These are phyloP conservation scores for Diplodia sapinea DNA, from an alignment of 2,329 filamentous ascomycete species.

Conservation along the genomic window DNA sequence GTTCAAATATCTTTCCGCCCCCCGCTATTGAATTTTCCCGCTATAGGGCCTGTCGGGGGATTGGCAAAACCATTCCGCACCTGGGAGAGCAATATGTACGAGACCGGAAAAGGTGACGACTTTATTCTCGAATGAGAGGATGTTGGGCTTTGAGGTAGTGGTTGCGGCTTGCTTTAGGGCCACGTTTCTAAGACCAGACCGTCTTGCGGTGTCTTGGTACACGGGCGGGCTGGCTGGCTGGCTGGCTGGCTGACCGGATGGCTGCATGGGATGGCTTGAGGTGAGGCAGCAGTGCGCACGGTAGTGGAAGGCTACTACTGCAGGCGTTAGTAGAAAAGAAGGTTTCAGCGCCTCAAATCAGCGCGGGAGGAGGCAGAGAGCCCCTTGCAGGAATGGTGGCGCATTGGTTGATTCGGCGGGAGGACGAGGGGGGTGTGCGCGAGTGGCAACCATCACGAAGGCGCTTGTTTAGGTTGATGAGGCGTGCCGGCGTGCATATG, in stretches of 20 bases:
- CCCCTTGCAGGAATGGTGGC: conserved; percentile 18
- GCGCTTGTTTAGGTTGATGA: conserved; percentile 2
- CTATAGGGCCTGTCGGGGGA: conserved; percentile 12
- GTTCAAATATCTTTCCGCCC: neutral
- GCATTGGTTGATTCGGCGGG: neutral
- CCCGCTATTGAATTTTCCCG: neutral
- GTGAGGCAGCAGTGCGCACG: conserved; percentile 9
- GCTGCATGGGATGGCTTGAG: neutral
- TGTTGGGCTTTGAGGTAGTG: neutral
- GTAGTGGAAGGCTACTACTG: neutral
- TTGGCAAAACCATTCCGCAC: neutral
- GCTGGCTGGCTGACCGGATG: neutral
- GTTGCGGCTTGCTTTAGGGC: neutral
- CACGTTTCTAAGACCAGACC: neutral
- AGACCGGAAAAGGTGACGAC: neutral
- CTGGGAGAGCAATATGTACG: neutral
- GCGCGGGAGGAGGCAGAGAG: neutral
- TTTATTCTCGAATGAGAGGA: neutral
- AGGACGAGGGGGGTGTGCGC: neutral
- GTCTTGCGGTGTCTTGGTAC: neutral
- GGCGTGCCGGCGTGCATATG: neutral
- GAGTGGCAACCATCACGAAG: conserved; percentile 20
- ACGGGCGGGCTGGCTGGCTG: neutral
- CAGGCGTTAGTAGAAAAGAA: conserved; percentile 4
- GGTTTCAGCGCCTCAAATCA: neutral